Evolutionary conservation across 2,329 filamentous ascomycete species (phyloP).

Genomic region (Fusarium nematophilum): DNA sequence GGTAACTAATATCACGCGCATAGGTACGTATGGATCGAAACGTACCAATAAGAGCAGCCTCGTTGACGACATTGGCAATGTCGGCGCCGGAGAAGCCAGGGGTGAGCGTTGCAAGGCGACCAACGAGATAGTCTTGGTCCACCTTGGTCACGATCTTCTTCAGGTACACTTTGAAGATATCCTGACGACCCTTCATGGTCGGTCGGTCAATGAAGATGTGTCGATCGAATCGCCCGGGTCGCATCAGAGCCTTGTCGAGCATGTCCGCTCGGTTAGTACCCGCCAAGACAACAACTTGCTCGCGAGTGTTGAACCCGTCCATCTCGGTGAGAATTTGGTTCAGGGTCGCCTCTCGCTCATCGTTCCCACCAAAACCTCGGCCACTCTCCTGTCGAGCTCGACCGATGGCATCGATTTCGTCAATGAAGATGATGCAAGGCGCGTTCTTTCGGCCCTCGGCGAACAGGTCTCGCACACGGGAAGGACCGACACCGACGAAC

Average conservation of each 20-base stretch:
- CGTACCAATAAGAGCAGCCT: slow-evolving; percentile 94
- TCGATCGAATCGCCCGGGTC: slow-evolving; percentile 95
- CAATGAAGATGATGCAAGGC: slow-evolving; percentile 99
- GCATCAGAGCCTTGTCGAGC: slow-evolving; percentile 94
- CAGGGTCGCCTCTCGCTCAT: slow-evolving; percentile 95
- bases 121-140: slow-evolving; percentile 87
- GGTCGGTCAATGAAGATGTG: slow-evolving; percentile 96
- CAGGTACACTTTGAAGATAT: slow-evolving; percentile 95
- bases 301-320: slow-evolving; percentile 98
- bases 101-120: slow-evolving; percentile 89
- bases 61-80: slow-evolving; percentile 98
- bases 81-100: slow-evolving; percentile 98
- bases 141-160: slow-evolving; percentile 95
- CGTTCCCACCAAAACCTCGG: slow-evolving; percentile 82
- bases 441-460: slow-evolving; percentile 94
- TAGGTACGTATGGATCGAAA: slow-evolving; percentile 38
- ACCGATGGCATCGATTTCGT: slow-evolving; percentile 98
- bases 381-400: slow-evolving; percentile 86
- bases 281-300: slow-evolving; percentile 95
- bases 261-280: slow-evolving; percentile 97
- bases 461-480: slow-evolving; percentile 93
- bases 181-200: slow-evolving; percentile 95
- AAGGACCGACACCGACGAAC: slow-evolving; percentile 99
- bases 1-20: slow-evolving; percentile 39
- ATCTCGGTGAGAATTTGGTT: slow-evolving; percentile 99